phyloP scores from a whole-genome alignment of 495 filamentous ascomycete species.

The Penicillium psychrofluorescens region DNA sequence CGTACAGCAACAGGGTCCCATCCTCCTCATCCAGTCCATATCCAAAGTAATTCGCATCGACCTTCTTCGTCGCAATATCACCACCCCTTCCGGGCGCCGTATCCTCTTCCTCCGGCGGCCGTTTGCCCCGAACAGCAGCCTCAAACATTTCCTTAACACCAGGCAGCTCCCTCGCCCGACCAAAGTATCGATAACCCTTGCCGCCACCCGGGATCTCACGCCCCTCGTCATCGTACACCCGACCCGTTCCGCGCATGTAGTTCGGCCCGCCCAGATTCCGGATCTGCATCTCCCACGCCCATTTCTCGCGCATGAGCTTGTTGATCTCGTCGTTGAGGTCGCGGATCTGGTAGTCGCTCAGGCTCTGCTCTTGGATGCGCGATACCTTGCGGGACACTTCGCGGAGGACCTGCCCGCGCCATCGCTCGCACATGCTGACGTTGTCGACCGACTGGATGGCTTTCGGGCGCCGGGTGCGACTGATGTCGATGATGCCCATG shows the following conservation, averaged over 20 bases:
- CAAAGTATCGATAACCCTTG: constrained; percentile 90
- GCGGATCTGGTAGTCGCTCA: constrained; percentile 93
- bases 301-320: constrained; percentile 96
- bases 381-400: constrained; percentile 95
- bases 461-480: constrained; percentile 84
- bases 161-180: constrained; percentile 80
- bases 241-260: constrained; percentile 85
- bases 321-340: constrained; percentile 99
- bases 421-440: constrained; percentile 90
- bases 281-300: constrained; percentile 97
- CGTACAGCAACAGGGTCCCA: constrained; percentile 73
- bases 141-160: constrained; percentile 98
- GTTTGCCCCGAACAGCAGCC: constrained; percentile 45
- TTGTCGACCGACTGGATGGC: constrained; percentile 74
- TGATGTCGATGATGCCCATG: constrained; percentile 88
- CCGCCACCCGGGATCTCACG: constrained; percentile 84
- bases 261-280: constrained; percentile 90
- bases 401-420: constrained; percentile 95
- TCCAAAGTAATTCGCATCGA: constrained; percentile 94
- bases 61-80: constrained; percentile 68
- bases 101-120: constrained; percentile 54
- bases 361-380: constrained; percentile 81
- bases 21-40: constrained; percentile 95
- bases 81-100: constrained; percentile 53
- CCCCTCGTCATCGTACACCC: constrained; percentile 87